phyloP scores from a whole-genome alignment of 1,139 yeast species.

The Blastobotrys serpentis region DNA sequence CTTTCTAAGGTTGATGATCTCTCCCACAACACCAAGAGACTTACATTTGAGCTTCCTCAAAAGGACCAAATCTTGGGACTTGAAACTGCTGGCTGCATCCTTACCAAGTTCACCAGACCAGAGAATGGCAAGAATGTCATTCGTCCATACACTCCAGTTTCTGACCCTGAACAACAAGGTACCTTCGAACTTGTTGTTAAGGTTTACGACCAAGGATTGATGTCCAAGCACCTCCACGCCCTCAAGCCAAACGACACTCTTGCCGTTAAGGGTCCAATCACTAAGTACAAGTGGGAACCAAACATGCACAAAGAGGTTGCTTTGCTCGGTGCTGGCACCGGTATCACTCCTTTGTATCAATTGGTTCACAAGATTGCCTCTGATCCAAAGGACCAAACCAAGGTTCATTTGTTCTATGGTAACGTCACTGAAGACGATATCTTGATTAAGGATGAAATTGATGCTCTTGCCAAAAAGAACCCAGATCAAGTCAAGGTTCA shows the following conservation, averaged over 20 bases:
- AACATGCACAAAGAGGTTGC: constrained; percentile 78
- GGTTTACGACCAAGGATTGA: constrained; percentile 79
- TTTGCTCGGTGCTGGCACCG: constrained; percentile 93
- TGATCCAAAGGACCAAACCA: constrained; percentile 82
- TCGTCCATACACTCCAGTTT: constrained; percentile 95
- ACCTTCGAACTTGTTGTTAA: constrained; percentile 78
- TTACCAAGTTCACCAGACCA: constrained; percentile 73
- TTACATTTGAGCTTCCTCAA: constrained; percentile 69
- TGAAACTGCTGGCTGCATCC: constrained; percentile 71
- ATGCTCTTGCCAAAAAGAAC: constrained; percentile 57
- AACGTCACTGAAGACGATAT: constrained; percentile 74
- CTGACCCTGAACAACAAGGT: constrained; percentile 70
- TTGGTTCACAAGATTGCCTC: constrained; percentile 49
- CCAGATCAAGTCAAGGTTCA: constrained; percentile 75
- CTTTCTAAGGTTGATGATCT: constrained; percentile 56
- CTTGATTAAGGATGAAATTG: constrained; percentile 73
- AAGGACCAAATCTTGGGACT: constrained; percentile 75
- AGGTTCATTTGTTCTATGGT: constrained; percentile 77
- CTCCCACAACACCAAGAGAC: constrained; percentile 57
- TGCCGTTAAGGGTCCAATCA: constrained; percentile 91
- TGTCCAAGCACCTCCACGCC: constrained; percentile 70
- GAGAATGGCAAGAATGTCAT: constrained; percentile 84
- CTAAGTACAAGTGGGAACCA: constrained; percentile 89
- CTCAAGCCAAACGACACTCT: constrained; percentile 79
- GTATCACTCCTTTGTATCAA: constrained; percentile 94